Base-by-base conservation (phyloP, 495 filamentous ascomycete genomes). In the Neurospora sp. region DNA sequence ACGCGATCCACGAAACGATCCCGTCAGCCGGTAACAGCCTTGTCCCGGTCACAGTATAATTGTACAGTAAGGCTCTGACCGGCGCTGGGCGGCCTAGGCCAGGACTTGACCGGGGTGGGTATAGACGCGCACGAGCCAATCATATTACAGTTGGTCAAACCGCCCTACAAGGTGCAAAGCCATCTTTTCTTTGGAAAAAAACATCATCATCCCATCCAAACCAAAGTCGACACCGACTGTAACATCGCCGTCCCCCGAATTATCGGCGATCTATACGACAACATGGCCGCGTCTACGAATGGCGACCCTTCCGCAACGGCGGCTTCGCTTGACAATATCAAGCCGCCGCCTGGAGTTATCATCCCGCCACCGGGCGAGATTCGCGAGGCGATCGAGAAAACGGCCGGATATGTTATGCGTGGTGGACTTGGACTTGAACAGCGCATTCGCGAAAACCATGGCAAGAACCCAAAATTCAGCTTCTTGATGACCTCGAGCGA, bases 351-450 rank as follows among this genome's bases (percentile, higher is more conserved):
- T 70, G 95, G 94, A 74, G 85, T 96, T 71, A 92, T 97, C 42
- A 85, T 97, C 71, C 94, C 94, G 39, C 94, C 94, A 0, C 90
- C 81, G 19, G 79, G 89, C 80, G 92, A 94, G 80, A 92, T 96
- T 79, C 82, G 82, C 39, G 85, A 84, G 73, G 84, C 95, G 75
- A 90, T 97, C 77, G 95, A 98, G 81, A 98, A 97, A 83, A 97
- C 95, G n/a, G 94, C 95, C 39, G 94, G 94, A 24, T 97, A 95
- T 80, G 94, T 97, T 54, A 91, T 90, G 78, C 90, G 92, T 82
- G 91, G 97, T 80, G 94, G 94, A 28, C 74, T 87, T 24, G 87
- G 91, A 37, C 97, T 98, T 80, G 95, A 96, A 88, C 90, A 96
- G 75, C 91, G 93, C 74, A 90, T 99, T 54, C 91, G 92, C 73